phyloP scores from a whole-genome alignment of 495 filamentous ascomycete species.

The Daldinia decipiens region DNA sequence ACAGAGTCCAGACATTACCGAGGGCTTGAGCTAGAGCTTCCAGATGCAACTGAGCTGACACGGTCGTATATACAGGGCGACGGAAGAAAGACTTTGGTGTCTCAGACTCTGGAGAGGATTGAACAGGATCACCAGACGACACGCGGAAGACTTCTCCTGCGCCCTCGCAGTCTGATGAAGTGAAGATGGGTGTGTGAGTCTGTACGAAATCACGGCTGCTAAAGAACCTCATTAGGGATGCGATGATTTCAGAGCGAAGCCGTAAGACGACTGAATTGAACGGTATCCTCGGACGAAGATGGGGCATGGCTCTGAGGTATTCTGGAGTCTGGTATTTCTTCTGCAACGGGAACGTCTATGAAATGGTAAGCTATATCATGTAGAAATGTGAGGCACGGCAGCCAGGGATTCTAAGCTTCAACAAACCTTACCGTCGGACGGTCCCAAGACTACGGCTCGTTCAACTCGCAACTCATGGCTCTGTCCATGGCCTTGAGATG shows the following conservation, averaged over 20 bases:
- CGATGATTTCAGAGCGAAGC: slow-evolving; percentile 82
- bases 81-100: slow-evolving; percentile 73
- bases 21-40: slow-evolving; percentile 91
- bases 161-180: slow-evolving; percentile 97
- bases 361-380: slow-evolving; percentile 38
- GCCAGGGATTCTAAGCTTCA: slow-evolving; percentile 17
- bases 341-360: slow-evolving; percentile 86
- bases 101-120: slow-evolving; percentile 36
- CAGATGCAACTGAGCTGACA: slow-evolving; percentile 93
- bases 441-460: slow-evolving; percentile 74
- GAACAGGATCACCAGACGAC: slow-evolving; percentile 47
- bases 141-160: slow-evolving; percentile 95
- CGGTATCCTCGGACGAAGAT: slow-evolving; percentile 86
- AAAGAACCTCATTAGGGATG: slow-evolving; percentile 78
- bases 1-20: slow-evolving; percentile 91
- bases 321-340: slow-evolving; percentile 93
- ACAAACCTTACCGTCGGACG: slow-evolving; percentile 80
- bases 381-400: slow-evolving; percentile 23
- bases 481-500: slow-evolving; percentile 76
- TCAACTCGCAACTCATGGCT: slow-evolving; percentile 81
- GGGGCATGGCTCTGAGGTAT: slow-evolving; percentile 87
- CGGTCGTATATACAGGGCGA: slow-evolving; percentile 92
- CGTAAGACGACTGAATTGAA: slow-evolving; percentile 82
- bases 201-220: slow-evolving; percentile 76
- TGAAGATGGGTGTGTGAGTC: slow-evolving; percentile 91